phyloP scores from a whole-genome alignment of 2,329 filamentous ascomycete species.

The Orbilia quercus region DNA sequence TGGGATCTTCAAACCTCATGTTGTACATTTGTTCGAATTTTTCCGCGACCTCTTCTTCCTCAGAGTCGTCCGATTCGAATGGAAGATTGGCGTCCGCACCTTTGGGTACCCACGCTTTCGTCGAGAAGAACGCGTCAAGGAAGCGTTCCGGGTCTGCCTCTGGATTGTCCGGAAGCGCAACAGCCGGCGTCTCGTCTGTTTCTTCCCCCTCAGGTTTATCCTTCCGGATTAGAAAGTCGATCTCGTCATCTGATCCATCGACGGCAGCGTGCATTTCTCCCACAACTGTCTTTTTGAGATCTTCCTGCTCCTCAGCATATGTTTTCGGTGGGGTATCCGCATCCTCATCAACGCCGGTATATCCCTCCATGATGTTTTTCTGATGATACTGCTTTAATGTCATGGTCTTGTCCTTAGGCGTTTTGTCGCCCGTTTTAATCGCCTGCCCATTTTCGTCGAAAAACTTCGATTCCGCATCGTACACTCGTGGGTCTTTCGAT shows the following conservation, averaged over 20 bases:
- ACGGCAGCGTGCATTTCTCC: conserved; percentile 79
- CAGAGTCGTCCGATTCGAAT: conserved; percentile 88
- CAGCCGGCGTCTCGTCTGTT: conserved; percentile 61
- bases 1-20: conserved; percentile 91
- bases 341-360: conserved; percentile 71
- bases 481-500: conserved; percentile 89
- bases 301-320: conserved; percentile 88
- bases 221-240: conserved; percentile 79
- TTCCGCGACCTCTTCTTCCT: conserved; percentile 78
- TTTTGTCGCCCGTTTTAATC: conserved; percentile 58
- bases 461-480: conserved; percentile 82
- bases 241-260: conserved; percentile 64
- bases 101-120: conserved; percentile 85
- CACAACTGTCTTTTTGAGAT: conserved; percentile 80
- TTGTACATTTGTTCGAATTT: conserved; percentile 92
- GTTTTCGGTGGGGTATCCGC: conserved; percentile 72
- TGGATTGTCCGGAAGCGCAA: conserved; percentile 67
- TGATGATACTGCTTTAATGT: conserved; percentile 90
- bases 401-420: conserved; percentile 81
- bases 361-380: conserved; percentile 82
- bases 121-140: conserved; percentile 93
- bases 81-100: conserved; percentile 63
- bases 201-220: conserved; percentile 64
- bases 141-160: conserved; percentile 91
- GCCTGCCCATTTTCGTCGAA: conserved; percentile 73